Conservation (phyloP, 495 filamentous ascomycete species). For the Penicillium ochrochloron region DNA sequence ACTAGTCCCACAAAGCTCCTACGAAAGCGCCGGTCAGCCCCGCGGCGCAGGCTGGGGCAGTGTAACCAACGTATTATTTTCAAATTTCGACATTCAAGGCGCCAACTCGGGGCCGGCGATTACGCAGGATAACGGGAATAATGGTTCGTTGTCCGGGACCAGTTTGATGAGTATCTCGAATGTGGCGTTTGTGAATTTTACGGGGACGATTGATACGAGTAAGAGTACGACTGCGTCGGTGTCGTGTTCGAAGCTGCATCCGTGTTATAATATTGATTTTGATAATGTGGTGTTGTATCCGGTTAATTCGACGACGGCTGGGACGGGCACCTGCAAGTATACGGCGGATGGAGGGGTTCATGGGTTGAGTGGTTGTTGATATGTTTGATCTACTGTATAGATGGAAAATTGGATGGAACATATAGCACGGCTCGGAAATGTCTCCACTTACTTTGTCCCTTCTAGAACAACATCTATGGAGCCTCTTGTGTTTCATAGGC, state of each 20-base stretch:
- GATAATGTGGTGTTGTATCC: slow-evolving; percentile 45
- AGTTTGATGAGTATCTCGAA: slow-evolving; percentile 55
- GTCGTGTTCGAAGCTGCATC: slow-evolving; percentile 50
- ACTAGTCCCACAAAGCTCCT: slow-evolving; percentile 47
- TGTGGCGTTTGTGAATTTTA: slow-evolving; percentile 59
- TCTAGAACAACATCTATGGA: no score
- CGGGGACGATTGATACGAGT: slow-evolving; percentile 43
- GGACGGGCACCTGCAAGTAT: slow-evolving; percentile 46
- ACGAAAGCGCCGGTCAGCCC: slow-evolving; percentile 53
- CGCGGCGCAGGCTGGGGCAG: slow-evolving; percentile 58
- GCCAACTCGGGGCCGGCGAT: slow-evolving; percentile 47
- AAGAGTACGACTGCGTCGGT: slow-evolving; percentile 41
- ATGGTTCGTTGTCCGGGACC: slow-evolving; percentile 55
- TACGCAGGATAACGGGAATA: slow-evolving; percentile 55
- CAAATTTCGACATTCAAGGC: slow-evolving; percentile 55
- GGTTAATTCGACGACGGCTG: slow-evolving; percentile 34
- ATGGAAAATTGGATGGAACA: not conserved
- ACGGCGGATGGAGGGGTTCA: slow-evolving; percentile 45
- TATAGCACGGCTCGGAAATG: no score
- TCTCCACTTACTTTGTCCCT: no score
- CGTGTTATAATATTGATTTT: slow-evolving; percentile 56
- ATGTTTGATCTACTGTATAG: not conserved
- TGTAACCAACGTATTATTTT: slow-evolving; percentile 56
- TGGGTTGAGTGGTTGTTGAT: slow-evolving; percentile 34
- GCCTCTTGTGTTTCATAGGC: no score